Percentiles rank a stretch among this genome's conserved stretches.
Evolutionary conservation across 2,329 filamentous ascomycete genomes (phyloP).

Genomic region (Phialocephala subalpina): DNA sequence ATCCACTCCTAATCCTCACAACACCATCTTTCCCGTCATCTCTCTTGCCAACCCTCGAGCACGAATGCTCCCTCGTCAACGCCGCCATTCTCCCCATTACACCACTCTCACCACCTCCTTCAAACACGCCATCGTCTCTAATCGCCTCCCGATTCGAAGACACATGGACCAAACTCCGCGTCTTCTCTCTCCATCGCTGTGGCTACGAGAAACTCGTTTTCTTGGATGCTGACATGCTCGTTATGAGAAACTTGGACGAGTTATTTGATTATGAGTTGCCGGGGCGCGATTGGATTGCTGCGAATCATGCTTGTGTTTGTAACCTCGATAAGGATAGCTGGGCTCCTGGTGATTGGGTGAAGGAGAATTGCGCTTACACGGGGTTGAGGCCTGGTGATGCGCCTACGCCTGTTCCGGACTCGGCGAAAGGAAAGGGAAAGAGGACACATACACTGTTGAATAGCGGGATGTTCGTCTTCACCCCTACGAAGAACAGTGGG

Average conservation of each 20-base stretch:
- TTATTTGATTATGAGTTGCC: constrained; percentile 80
- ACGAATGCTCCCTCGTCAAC: constrained; percentile 69
- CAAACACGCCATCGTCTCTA: constrained; percentile 62
- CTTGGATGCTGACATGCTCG: constrained; percentile 87
- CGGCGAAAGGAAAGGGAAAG: constrained; percentile 34
- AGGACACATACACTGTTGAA: constrained; percentile 57
- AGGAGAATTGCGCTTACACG: constrained; percentile 63
- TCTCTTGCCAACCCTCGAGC: constrained; percentile 57
- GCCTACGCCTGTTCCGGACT: constrained; percentile 45
- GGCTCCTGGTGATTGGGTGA: constrained; percentile 75
- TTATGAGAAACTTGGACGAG: constrained; percentile 85
- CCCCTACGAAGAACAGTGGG: constrained; percentile 49
- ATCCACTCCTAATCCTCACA: constrained; percentile 82
- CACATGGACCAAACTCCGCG: constrained; percentile 85
- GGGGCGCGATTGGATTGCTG: constrained; percentile 74
- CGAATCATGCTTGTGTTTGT: constrained; percentile 83
- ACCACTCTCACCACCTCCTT: constrained; percentile 69
- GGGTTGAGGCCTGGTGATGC: constrained; percentile 46
- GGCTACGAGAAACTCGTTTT: constrained; percentile 77
- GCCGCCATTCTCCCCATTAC: constrained; percentile 73
- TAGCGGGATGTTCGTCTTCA: constrained; percentile 59
- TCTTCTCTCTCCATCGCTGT: constrained; percentile 72
- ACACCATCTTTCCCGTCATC: constrained; percentile 72
- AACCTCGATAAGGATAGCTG: constrained; percentile 79
- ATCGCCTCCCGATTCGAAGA: constrained; percentile 83